Evolutionary conservation across 306 rosid species (phyloP).

Genomic region (Malus fusca): DNA sequence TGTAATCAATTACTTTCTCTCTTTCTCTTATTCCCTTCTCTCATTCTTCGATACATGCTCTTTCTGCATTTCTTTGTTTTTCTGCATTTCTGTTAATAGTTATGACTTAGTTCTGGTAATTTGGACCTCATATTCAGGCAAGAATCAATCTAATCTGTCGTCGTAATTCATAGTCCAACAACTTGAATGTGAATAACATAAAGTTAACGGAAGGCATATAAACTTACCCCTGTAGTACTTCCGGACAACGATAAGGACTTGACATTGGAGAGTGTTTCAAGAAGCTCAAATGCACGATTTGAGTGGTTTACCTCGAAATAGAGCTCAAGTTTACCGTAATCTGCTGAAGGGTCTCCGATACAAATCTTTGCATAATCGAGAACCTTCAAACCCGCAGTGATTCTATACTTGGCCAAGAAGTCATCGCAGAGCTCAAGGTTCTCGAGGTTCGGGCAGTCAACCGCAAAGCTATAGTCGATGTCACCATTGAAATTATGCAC

Average conservation of each 20-base stretch:
- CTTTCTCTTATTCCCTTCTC: too few relatives aligned
- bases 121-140: background rate
- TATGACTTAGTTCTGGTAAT: background rate
- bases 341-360: background rate
- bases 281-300: background rate
- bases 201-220: background rate
- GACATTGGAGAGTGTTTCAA: background rate
- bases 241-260: background rate
- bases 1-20: too few relatives aligned
- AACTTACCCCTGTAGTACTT: background rate
- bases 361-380: background rate
- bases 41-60: too few relatives aligned
- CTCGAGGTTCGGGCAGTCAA: background rate
- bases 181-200: background rate
- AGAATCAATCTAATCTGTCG: too few relatives aligned
- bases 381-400: background rate
- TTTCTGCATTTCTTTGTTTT: too few relatives aligned
- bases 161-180: too few relatives aligned
- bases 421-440: background rate
- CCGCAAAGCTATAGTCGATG: background rate
- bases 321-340: background rate
- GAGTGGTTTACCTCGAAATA: background rate
- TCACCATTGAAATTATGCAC: background rate
- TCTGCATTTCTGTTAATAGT: too few relatives aligned
- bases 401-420: constrained; percentile 11